Conservation (phyloP, 805 yeast species). For the Candida maris region DNA sequence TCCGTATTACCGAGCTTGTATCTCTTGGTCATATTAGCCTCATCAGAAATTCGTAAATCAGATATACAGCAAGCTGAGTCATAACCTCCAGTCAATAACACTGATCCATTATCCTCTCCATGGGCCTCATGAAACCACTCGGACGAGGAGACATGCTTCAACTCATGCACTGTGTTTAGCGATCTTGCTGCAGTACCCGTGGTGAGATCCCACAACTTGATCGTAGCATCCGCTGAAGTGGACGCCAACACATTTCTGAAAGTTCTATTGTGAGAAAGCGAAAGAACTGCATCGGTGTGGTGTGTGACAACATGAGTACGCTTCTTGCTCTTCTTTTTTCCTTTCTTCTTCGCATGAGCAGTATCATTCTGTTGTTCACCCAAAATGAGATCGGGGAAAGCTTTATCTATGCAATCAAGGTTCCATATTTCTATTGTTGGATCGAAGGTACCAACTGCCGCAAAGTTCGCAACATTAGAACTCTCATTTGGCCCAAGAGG, state of each 20-base stretch:
- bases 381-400: slow-evolving; percentile 88
- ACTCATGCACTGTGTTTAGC: slow-evolving; percentile 63
- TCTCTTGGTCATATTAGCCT: slow-evolving; percentile 52
- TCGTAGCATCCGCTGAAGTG: slow-evolving; percentile 92
- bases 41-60: slow-evolving; percentile 77
- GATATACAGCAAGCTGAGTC: slow-evolving; percentile 78
- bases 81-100: slow-evolving; percentile 88
- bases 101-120: slow-evolving; percentile 47
- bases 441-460: slow-evolving; percentile 95
- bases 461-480: slow-evolving; percentile 74
- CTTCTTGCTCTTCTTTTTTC: slow-evolving; percentile 47
- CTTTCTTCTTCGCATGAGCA: slow-evolving; percentile 34
- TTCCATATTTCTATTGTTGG: slow-evolving; percentile 98
- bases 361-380: slow-evolving; percentile 65
- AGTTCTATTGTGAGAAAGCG: slow-evolving; percentile 74
- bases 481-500: slow-evolving; percentile 49
- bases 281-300: slow-evolving; percentile 91
- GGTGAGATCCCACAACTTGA: slow-evolving; percentile 91
- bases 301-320: slow-evolving; percentile 60
- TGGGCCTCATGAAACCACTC: slow-evolving; percentile 69
- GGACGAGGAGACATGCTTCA: slow-evolving; percentile 77
- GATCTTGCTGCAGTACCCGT: slow-evolving; percentile 75
- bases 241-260: slow-evolving; percentile 88
- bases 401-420: slow-evolving; percentile 85
- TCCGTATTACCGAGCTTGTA: slow-evolving; percentile 57